Conservation (phyloP, 2,329 filamentous ascomycete species). For the Phialophora verrucosa region DNA sequence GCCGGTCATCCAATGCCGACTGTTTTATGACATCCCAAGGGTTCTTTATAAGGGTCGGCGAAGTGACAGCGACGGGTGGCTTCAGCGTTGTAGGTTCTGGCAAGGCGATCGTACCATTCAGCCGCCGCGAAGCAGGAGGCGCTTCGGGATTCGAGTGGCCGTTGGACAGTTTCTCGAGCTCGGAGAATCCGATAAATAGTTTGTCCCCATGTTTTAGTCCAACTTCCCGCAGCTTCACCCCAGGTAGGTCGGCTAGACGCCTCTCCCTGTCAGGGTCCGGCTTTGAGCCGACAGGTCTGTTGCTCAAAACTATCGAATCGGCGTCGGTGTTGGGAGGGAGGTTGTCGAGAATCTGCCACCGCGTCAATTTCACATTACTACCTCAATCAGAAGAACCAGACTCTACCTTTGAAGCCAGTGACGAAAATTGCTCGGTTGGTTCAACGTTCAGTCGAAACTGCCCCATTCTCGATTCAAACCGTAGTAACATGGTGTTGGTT, state of each 20-base stretch:
- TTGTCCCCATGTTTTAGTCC: conserved; percentile 81
- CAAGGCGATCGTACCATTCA: conserved; percentile 73
- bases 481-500: conserved; percentile 70
- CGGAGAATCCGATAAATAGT: conserved; percentile 82
- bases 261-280: conserved; percentile 57
- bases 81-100: conserved; percentile 51
- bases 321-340: conserved; percentile 63
- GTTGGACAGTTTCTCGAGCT: conserved; percentile 59
- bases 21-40: conserved; percentile 93
- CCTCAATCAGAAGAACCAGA: background rate
- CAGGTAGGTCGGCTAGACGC: conserved; percentile 57
- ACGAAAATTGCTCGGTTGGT: conserved; percentile 71
- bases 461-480: conserved; percentile 89
- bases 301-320: conserved; percentile 63
- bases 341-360: conserved; percentile 60
- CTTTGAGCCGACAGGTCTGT: conserved; percentile 62
- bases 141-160: conserved; percentile 48
- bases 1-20: conserved; percentile 80
- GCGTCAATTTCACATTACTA: background rate
- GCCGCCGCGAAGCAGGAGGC: conserved; percentile 61
- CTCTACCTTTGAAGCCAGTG: conserved; percentile 56
- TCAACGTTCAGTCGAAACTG: conserved; percentile 85
- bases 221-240: conserved; percentile 62
- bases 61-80: conserved; percentile 38
- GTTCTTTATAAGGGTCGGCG: conserved; percentile 69